Base-by-base conservation (phyloP, 805 yeast species). In the Metschnikowia continentalis region DNA sequence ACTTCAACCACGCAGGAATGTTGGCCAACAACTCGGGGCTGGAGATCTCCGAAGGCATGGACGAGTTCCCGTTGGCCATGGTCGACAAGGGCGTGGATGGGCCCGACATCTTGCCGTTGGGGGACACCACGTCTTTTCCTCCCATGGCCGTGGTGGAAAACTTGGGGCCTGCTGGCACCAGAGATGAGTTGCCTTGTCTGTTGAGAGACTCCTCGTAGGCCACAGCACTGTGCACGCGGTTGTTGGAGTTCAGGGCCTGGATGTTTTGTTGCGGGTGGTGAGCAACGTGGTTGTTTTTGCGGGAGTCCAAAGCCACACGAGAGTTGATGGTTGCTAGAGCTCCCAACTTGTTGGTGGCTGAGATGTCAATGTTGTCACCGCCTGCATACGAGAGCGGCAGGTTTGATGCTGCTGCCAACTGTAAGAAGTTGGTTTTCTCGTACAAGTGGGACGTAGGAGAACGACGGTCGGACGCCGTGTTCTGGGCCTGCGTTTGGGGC, bases 1-100 rank as follows among this genome's bases (percentile, higher is more conserved):
- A 78, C 67, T 95, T 86, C 67, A 94, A 76, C 99, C 99, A 94
- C 8, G 86, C 85, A 2, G 97, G 96, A 45, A 94, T 82, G 64
- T 94, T 92, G 53, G 74, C 71, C 60, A 94, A 74, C 54, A 83
- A 69, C 53, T 79, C 80, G 40, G 63, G 48, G 60, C 65, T 69
- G 50, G 72, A 60, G 19, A 74, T 72, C 50, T 74, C 77, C 14
- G 66, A 53, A 2, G 78, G 78, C 78, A 74, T 73, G 14, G 74
- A 68, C 41, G 61, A 46, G 54, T 50, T 52, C 6, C 52, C 55
- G 48, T 49, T 37, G 46, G 44, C 35, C 35, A 37, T 30, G 19
- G 47, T 32, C n/a, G 33, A 8, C 22, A 46, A 49, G 6, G 56
- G 56, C 35, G 53, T 53, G 23, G 51, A 47, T 1, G 55, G 51